Evolutionary conservation across 768 basidiomycete genomes (phyloP).

Genomic region (Russula ochroleuca): DNA sequence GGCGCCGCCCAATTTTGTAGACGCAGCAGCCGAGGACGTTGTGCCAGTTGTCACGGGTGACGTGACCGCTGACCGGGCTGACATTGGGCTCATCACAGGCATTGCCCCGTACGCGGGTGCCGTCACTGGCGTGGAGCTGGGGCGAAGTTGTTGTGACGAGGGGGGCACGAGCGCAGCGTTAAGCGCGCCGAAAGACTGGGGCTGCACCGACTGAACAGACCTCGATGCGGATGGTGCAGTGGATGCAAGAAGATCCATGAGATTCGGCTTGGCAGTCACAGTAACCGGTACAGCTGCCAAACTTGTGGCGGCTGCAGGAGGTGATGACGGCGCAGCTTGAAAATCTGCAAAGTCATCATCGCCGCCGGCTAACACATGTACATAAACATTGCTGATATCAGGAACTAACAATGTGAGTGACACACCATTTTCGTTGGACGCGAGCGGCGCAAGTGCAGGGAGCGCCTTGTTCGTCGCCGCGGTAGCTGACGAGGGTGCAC

Average conservation of each 20-base stretch:
- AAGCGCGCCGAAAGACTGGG: slow-evolving; percentile 8
- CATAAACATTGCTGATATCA: neutral
- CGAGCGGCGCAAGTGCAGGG: slow-evolving; percentile 39
- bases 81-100: slow-evolving; percentile 29
- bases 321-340: slow-evolving; percentile 61
- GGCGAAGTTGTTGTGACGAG: slow-evolving; percentile 22
- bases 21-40: slow-evolving; percentile 29
- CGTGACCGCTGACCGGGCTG: slow-evolving; percentile 30
- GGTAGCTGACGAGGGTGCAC: slow-evolving; percentile 27
- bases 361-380: slow-evolving; percentile 26
- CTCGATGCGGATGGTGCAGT: neutral
- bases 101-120: slow-evolving; percentile 1
- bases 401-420: neutral
- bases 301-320: slow-evolving; percentile 49
- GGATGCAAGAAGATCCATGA: slow-evolving; percentile 17
- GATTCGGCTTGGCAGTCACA: slow-evolving; percentile 7
- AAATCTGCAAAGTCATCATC: slow-evolving; percentile 89
- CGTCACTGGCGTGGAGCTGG: slow-evolving; percentile 17
- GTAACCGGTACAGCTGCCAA: slow-evolving; percentile 2
- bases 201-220: slow-evolving; percentile 11
- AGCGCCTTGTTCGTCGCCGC: slow-evolving; percentile 49
- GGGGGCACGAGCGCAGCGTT: slow-evolving; percentile 12
- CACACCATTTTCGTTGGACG: slow-evolving; percentile 30
- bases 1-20: slow-evolving; percentile 37
- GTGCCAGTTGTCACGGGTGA: slow-evolving; percentile 20